Evolutionary conservation across 306 rosid genomes (phyloP).

Genomic region (Psophocarpus tetragonolobus): DNA sequence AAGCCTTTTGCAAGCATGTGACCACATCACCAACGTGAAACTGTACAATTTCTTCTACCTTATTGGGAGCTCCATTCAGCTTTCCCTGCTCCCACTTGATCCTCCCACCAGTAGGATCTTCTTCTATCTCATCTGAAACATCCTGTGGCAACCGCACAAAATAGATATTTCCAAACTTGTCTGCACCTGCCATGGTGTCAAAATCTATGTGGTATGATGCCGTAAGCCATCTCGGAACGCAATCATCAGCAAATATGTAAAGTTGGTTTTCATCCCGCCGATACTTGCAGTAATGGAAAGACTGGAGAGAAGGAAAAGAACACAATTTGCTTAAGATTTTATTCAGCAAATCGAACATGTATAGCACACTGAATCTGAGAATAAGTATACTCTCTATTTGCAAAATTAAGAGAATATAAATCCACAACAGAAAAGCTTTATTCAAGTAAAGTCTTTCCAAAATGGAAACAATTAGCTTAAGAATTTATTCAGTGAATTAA

Average conservation of each 20-base stretch:
- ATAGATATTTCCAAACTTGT: slow-evolving; percentile 92
- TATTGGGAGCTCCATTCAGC: slow-evolving; percentile 95
- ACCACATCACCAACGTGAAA: slow-evolving; percentile 86
- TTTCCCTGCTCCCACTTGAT: slow-evolving; percentile 98
- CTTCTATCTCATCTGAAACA: slow-evolving; percentile 96
- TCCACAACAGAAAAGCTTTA: neutral
- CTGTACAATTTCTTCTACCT: slow-evolving; percentile 94
- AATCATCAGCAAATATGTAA: slow-evolving; percentile 92
- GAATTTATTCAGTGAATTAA: neutral
- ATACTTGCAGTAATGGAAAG: slow-evolving; percentile 98
- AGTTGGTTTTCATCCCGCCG: slow-evolving; percentile 95
- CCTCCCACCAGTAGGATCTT: slow-evolving; percentile 98
- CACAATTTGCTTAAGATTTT: slow-evolving; percentile 27
- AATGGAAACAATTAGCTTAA: slow-evolving; percentile 29
- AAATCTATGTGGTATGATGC: slow-evolving; percentile 94
- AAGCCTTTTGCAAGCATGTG: slow-evolving; percentile 89
- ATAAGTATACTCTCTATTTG: neutral
- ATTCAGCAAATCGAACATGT: neutral
- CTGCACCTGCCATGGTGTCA: slow-evolving; percentile 98
- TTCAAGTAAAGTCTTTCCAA: too few species aligned
- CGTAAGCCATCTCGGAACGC: slow-evolving; percentile 96
- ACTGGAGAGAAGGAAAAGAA: slow-evolving; percentile 56
- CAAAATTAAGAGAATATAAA: slow-evolving; percentile 2
- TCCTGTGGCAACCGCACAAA: slow-evolving; percentile 90
- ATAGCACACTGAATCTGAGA: neutral